Evolutionary conservation across 73 alveolate species (phyloP), one percentile per base, ranked within the genome.

Genomic region (Symbiodinium natans): DNA sequence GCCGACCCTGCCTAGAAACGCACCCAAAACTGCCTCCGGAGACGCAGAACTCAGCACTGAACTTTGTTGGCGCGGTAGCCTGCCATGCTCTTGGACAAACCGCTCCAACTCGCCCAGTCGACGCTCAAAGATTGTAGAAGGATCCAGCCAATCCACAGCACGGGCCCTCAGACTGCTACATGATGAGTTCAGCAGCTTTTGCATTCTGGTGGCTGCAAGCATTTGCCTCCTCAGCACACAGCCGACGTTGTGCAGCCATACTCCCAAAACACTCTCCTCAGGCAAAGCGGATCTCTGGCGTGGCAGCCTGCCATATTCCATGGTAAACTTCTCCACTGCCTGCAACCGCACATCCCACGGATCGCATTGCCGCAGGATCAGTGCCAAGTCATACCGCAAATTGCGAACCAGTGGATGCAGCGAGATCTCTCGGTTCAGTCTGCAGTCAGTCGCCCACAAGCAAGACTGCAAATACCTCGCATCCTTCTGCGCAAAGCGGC

Each of bases 261-360:
- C 13, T 25, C 41, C 97, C 80, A 90, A n/a, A 3, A 21, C 2
- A 11, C 6, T 9, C 31, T 90, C 97, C 15, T 1, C 39, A 39
- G 6, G n/a, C 15, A 11, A 29, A 19, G 1, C 19, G 68, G 8
- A 0, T 1, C 29, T 4, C 4, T 41, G 27, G 25, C 29, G 1
- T 19, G 97, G 97, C 29, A 90, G 80, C 80, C 88, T 90, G 77
- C 80, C 56, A 27, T 71, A 39, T 40, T 15, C n/a, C 5, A 0
- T 3, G 23, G 1, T 41, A 19, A 90, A 90, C 10, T 3, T 19
- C 54, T 71, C 87, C 33, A 90, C 46, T 23, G 27, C n/a, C 19
- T n/a, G 29, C 13, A 90, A 33, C 27, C 82, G 82, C 19, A 19
- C 11, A 19, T 90, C 89, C 89, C 89, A 90, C 27, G 88, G 41